Conservation (phyloP, 257 asterid genomes). For the Solanum pimpinellifolium region DNA sequence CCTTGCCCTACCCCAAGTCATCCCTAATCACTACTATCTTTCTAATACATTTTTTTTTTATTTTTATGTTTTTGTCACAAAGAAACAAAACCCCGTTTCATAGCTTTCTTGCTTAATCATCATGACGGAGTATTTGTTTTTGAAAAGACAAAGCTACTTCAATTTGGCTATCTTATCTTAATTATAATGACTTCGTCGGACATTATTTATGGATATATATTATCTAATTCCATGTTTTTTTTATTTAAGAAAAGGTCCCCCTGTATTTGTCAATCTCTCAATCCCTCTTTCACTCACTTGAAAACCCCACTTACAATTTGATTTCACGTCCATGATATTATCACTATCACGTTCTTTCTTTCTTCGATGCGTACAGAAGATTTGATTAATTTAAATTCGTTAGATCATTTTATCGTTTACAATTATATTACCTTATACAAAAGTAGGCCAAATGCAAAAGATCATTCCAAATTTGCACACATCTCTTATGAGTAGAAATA, state of each 20-base stretch:
- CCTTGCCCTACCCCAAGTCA: not conserved
- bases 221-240: not conserved
- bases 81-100: not conserved
- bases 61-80: not conserved
- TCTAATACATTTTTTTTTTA: not conserved
- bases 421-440: not conserved
- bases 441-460: not conserved
- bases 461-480: not conserved
- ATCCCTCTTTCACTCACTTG: not conserved
- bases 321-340: not conserved
- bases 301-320: not conserved
- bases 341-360: not conserved
- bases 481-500: not conserved
- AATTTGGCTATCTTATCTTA: not conserved
- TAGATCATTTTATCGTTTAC: no score
- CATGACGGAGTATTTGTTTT: not conserved
- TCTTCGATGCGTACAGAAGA: rapidly evolving
- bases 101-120: not conserved
- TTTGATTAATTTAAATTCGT: not conserved
- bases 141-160: not conserved
- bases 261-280: not conserved
- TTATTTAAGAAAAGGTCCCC: not conserved
- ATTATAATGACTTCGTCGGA: not conserved
- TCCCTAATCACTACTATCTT: not conserved
- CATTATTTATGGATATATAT: not conserved